A percentile compares a stretch with the other conserved stretches of the same genome.
Conservation (phyloP, 2,329 filamentous ascomycete species). For the Diatrype stigma region DNA sequence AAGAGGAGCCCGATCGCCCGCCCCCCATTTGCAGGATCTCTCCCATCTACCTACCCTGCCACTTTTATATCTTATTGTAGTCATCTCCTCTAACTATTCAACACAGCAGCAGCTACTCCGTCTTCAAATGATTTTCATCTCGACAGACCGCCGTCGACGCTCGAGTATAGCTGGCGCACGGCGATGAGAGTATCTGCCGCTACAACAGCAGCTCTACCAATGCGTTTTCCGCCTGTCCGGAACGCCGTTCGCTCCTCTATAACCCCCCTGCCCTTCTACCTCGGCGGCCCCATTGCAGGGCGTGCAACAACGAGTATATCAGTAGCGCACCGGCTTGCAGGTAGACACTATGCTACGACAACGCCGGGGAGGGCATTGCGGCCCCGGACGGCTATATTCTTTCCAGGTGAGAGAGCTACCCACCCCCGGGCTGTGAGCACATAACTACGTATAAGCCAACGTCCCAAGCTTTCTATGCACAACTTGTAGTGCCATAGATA, state of each 20-base stretch:
- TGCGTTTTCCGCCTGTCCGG: constrained; percentile 18
- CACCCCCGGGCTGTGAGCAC: too few relatives aligned
- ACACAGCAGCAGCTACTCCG: too few relatives aligned
- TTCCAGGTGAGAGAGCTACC: constrained; percentile 51
- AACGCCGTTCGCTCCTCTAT: constrained; percentile 9
- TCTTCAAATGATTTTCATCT: constrained; percentile 15
- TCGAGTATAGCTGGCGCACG: constrained; percentile 23
- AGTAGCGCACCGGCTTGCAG: constrained; percentile 2
- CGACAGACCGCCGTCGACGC: constrained; percentile 15
- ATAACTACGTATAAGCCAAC: too few relatives aligned
- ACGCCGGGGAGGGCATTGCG: constrained; percentile 17
- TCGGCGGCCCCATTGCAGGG: constrained; percentile 7
- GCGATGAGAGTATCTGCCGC: constrained; percentile 8
- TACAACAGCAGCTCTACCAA: constrained; percentile 11
- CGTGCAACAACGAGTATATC: constrained; percentile 14
- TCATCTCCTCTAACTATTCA: too few relatives aligned
- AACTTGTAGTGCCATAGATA: too few relatives aligned
- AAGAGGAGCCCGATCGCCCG: too few relatives aligned
- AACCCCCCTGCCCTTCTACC: constrained; percentile 1
- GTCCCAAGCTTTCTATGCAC: too few relatives aligned
- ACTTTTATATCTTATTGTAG: too few relatives aligned
- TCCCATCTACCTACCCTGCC: too few relatives aligned
- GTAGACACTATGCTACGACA: constrained; percentile 17
- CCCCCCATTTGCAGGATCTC: too few relatives aligned
- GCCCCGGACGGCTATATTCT: constrained; percentile 56